phyloP scores from a whole-genome alignment of 176 grass and related monocot genomes.

The Oryza australiensis region DNA sequence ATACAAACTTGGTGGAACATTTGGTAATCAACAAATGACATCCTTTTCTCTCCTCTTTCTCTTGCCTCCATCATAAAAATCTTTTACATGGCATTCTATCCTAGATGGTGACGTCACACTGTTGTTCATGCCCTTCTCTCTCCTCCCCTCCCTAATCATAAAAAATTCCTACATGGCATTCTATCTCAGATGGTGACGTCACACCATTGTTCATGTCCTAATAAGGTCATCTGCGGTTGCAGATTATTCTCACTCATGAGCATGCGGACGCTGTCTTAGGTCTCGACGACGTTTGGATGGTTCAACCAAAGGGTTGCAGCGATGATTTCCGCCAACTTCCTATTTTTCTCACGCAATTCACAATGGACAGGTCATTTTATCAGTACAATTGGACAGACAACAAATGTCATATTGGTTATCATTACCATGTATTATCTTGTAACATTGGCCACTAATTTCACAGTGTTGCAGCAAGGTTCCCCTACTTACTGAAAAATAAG shows the following conservation, averaged over 20 bases:
- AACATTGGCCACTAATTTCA: not conserved
- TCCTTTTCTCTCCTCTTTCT: too few relatives aligned
- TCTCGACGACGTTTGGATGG: slow-evolving; percentile 71
- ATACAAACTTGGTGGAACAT: too few relatives aligned
- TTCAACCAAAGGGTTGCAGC: slow-evolving; percentile 44
- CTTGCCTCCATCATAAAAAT: too few relatives aligned
- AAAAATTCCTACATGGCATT: too few relatives aligned
- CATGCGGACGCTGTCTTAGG: slow-evolving; percentile 87
- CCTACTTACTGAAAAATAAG: slow-evolving; percentile 61
- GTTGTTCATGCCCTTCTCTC: too few relatives aligned
- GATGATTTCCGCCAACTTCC: slow-evolving; percentile 53
- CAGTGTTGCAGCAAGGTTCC: slow-evolving; percentile 68
- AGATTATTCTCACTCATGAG: slow-evolving; percentile 97
- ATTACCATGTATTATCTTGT: not conserved
- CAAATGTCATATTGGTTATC: not conserved
- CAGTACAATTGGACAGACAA: not conserved
- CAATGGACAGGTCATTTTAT: slow-evolving; percentile 71
- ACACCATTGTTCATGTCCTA: not conserved
- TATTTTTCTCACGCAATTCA: slow-evolving; percentile 78
- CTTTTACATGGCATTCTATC: too few relatives aligned
- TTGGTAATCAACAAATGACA: too few relatives aligned
- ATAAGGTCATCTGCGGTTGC: slow-evolving; percentile 13
- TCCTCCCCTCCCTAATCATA: too few relatives aligned
- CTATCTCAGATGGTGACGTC: too few relatives aligned
- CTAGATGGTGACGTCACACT: too few relatives aligned